Evolutionary conservation across 179 eudicot genomes (phyloP), one percentile per base, ranked within the genome.

Genomic region (Vitellaria paradoxa): DNA sequence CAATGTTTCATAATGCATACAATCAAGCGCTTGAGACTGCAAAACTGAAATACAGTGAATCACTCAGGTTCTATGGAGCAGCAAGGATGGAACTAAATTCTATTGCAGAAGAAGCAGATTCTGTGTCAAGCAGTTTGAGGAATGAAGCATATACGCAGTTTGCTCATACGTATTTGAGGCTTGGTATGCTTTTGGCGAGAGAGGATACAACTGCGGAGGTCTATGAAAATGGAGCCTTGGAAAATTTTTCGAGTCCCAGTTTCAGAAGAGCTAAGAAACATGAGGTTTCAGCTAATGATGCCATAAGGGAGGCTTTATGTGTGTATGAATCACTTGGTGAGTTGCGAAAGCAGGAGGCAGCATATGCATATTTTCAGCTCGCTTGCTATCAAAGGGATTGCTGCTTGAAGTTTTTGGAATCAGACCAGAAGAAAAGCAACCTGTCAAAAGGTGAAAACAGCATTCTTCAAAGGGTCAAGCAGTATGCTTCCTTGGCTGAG

Each of bases 81-180:
- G 99, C 97, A 7, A 93, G 93, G 80, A 79, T 83, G 18, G 97
- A 93, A 79, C 78, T 93, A 15, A 77, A 65, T 77, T 65, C 78
- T 72, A 37, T 80, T 68, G 77, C 47, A 40, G 85, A 78, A 82
- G 90, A 83, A 75, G 71, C 78, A 18, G 86, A 78, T 84, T 79
- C 87, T 69, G 78, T 80, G 15, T 55, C 84, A 37, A 62, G 73
- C 68, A 80, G 77, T 80, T 82, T 95, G 81, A 84, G 80, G 79
- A 87, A 83, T 84, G 97, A 91, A 89, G 98, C 87, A 9, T 83
- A 70, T 85, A 95, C 99, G 62, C 99, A 95, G 85, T 84, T 87
- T 79, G 99, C 92, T 56, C 89, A 95, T 85, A 95, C 99, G n/a
- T 89, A 93, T 88, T 86, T 95, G 71, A 93, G 91, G 82, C 92